Conservation (phyloP, 176 grass and related monocot species). For the Oryza brachyantha region DNA sequence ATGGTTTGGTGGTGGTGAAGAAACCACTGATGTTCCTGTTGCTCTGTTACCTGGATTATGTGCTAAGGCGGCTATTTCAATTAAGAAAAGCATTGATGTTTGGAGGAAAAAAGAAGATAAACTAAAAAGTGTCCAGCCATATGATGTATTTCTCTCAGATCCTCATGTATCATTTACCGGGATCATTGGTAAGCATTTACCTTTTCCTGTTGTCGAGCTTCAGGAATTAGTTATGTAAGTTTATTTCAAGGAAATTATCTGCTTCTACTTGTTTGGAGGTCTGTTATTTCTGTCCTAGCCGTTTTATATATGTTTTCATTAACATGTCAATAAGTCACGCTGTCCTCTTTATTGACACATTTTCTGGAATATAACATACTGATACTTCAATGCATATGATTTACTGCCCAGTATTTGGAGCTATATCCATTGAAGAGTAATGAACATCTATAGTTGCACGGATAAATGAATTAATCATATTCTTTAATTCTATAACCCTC, state of each 20-base stretch:
- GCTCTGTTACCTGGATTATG: conserved; percentile 74
- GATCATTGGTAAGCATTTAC: conserved; percentile 62
- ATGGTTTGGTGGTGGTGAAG: conserved; percentile 55
- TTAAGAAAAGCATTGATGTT: conserved; percentile 67
- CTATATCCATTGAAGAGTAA: background rate
- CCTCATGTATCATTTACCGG: conserved; percentile 74
- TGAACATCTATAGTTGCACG: background rate
- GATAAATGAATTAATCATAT: background rate
- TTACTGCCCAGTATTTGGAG: background rate
- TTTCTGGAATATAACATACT: conserved; percentile 20
- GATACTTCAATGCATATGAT: background rate
- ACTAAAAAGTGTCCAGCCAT: conserved; percentile 84
- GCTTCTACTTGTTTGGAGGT: conserved; percentile 9
- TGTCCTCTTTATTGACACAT: conserved; percentile 11
- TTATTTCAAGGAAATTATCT: conserved; percentile 15
- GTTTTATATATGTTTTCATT: background rate
- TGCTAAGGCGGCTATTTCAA: conserved; percentile 71
- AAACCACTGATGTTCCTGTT: conserved; percentile 46
- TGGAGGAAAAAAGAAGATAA: conserved; percentile 92
- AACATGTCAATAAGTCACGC: background rate
- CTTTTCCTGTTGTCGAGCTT: conserved; percentile 9
- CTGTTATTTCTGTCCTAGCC: background rate
- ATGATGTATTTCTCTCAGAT: conserved; percentile 88
- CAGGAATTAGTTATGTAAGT: background rate
- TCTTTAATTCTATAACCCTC: background rate